Evolutionary conservation across 2,329 filamentous ascomycete species (phyloP), one percentile per base, ranked within the genome.

Genomic region (Myriangium duriaei): DNA sequence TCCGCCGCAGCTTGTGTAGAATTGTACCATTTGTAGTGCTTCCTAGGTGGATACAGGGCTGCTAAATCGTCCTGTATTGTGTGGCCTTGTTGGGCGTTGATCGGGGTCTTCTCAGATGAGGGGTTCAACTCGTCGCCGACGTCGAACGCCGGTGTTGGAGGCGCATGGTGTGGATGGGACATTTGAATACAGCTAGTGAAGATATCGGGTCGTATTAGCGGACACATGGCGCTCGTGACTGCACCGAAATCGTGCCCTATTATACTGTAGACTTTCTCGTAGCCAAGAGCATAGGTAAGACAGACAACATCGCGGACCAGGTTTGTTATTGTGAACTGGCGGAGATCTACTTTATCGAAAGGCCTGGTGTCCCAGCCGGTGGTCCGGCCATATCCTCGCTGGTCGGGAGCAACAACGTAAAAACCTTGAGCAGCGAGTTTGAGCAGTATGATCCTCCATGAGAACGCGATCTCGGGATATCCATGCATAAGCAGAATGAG

Each of bases 1-100:
- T 42, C 21, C 1, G 62, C 63, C 1, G 72, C 72, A 1, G 51
- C 42, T 0, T 61, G 34, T 2, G 64, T 67, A 2, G 71, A 69
- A 47, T 76, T 76, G 54, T 76, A 80, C 69, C 69, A 77, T 54
- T 79, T 78, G 61, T 81, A 82, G 52, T 81, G 76, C 51, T 81
- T 81, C 6, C 72, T 52, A 0, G 75, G 73, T n/a, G 69, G 64
- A 2, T 63, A 53, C 1, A 76, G 62, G 29, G 60, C 58, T 1
- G 68, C 68, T 2, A 81, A 65, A 3, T 69, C 68, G 13, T 60
- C 57, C 41, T 76, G 70, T n/a, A 80, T 67, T 9, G 36, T 11
- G 28, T 26, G 36, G 18, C 21, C 21, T 26, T 39, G 29, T 10
- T 39, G 28, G 10, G 11, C 10, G n/a, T 24, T 4, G n/a, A n/a